These are phyloP conservation scores for Tylopilus sp. DNA, from an alignment of 1,284 basidiomycete species.

Conservation along the genomic window DNA sequence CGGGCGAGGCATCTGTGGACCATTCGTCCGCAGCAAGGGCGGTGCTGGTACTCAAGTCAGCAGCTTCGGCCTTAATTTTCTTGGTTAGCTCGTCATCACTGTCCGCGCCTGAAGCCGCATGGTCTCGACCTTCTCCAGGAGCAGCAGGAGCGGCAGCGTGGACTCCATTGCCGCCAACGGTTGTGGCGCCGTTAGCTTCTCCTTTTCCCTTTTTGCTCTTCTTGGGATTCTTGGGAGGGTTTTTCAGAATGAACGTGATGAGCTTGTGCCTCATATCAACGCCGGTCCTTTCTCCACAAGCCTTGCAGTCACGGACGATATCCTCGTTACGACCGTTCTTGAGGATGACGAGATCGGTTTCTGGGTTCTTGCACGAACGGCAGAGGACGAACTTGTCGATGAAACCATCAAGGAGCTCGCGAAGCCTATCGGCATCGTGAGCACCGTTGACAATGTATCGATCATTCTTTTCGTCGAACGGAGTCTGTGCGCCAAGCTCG, in stretches of 20 bases:
- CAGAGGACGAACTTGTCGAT: conserved; percentile 99
- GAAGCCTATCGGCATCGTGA: conserved; percentile 88
- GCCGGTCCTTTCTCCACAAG: conserved; percentile 88
- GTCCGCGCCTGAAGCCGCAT: conserved; percentile 45
- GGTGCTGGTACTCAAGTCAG: conserved; percentile 63
- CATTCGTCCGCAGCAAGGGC: conserved; percentile 73
- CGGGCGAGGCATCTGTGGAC: conserved; percentile 89
- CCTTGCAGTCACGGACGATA: conserved; percentile 97
- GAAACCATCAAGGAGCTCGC: conserved; percentile 94
- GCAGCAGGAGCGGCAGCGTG: conserved; percentile 28
- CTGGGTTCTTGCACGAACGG: conserved; percentile 97
- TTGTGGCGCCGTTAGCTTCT: conserved; percentile 46
- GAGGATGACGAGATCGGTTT: conserved; percentile 93
- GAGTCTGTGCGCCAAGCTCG: conserved; percentile 97
- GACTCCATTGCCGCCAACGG: conserved; percentile 48
- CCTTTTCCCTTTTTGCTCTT: conserved; percentile 70
- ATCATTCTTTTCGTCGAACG: conserved; percentile 95
- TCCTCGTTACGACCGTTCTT: conserved; percentile 71
- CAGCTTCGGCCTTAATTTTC: conserved; percentile 85
- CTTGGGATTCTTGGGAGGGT: conserved; percentile 91
- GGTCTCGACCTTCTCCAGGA: conserved; percentile 33
- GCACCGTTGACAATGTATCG: conserved; percentile 99
- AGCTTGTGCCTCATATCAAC: conserved; percentile 99
- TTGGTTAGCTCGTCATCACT: conserved; percentile 80
- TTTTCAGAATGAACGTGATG: conserved; percentile 95